These are phyloP conservation scores for Lachancea mirantina DNA, from an alignment of 805 yeast species.

Conservation along the genomic window DNA sequence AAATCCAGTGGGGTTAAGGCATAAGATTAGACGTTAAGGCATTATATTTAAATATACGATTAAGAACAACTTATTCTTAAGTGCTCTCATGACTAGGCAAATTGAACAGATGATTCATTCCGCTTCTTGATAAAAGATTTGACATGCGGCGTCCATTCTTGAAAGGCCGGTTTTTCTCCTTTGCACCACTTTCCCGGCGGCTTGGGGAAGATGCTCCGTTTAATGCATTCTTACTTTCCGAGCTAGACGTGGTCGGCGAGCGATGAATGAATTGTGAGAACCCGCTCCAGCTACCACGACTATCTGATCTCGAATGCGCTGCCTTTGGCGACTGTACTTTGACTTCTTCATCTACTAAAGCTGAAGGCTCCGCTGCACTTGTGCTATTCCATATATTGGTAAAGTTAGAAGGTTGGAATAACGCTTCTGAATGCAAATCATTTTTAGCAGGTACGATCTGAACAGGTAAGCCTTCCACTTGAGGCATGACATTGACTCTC, in stretches of 20 bases:
- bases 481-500: too few relatives aligned
- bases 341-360: not conserved
- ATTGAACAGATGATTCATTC: slow-evolving; percentile 23
- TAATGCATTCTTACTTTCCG: not conserved
- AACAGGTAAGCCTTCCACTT: too few relatives aligned
- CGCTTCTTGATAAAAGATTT: slow-evolving; percentile 21
- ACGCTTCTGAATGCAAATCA: slow-evolving; percentile 6
- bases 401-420: slow-evolving; percentile 21
- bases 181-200: slow-evolving; percentile 1
- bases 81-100: slow-evolving; percentile 21
- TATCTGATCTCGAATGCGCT: slow-evolving; percentile 4
- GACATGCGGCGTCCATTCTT: slow-evolving; percentile 22
- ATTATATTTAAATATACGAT: too few relatives aligned
- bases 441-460: too few relatives aligned
- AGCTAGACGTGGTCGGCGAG: slow-evolving; percentile 3
- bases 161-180: slow-evolving; percentile 9
- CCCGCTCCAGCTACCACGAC: slow-evolving; percentile 10
- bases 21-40: too few relatives aligned
- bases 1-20: too few relatives aligned
- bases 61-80: too few relatives aligned
- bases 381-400: slow-evolving; percentile 22
- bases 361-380: slow-evolving; percentile 1
- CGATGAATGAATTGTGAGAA: slow-evolving; percentile 8
- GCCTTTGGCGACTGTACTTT: slow-evolving; percentile 5
- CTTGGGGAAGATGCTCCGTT: not conserved